Base-by-base conservation (phyloP, 352 stramenopile genomes). In the Ophiocytium majus region DNA sequence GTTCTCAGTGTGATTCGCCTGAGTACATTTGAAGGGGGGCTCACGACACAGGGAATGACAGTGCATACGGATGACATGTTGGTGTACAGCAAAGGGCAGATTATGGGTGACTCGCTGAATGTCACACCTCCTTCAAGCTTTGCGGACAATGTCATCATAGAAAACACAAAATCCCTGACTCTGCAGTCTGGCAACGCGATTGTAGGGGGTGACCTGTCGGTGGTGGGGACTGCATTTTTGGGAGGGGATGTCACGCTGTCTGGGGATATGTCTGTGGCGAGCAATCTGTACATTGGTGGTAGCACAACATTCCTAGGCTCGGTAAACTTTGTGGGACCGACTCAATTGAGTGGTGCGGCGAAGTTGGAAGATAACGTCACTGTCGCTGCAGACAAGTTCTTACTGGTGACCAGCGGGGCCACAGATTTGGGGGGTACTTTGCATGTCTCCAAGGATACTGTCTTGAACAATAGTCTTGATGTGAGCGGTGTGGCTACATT, bases 281-380 rank as follows among this genome's bases (percentile, higher is more conserved):
- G 5, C 5, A 57, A 57, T 57, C 43, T 57, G 43, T 14, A 57
- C 14, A 14, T 57, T 14, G 43, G 14, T 14, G 43, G 43, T 14
- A 57, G 43, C 43, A 57, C 43, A 14, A 57, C 43, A 14, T 57
- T 57, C 43, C 5, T 57, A 57, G 43, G 43, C 5, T 5, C 43
- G 43, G 43, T 57, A 14, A 57, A 57, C 43, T 57, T 57, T 57
- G 43, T 57, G 43, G 43, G 43, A 14, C 43, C 43, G 43, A 57
- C 43, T 57, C 43, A 57, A 14, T 5, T 76, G 64, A 76, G 31
- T 37, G 64, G 64, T 17, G 34, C 31, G 31, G 17, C 64, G 17
- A 17, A 34, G 34, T 17, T 76, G 31, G 34, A 17, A 37, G 64
- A 76, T 76, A 76, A 76, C 34, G 64, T 76, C 5, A 76, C 64